Base-by-base conservation (phyloP, 2,329 filamentous ascomycete species). In the Phyllosticta ampelicida region DNA sequence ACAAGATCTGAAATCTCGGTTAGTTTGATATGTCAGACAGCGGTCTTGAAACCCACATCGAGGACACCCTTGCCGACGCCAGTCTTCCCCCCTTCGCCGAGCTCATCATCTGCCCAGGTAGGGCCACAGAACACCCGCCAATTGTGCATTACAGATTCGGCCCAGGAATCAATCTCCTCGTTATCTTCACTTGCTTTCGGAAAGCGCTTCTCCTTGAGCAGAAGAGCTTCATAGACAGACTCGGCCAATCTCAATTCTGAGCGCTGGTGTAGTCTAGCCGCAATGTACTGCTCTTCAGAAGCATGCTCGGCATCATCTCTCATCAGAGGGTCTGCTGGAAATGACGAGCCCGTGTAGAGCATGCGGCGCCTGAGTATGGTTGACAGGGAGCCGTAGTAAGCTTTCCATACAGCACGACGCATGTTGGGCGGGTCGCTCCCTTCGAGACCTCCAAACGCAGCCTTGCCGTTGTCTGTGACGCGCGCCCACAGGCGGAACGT, bases 81-180 rank as follows among this genome's bases (percentile, higher is more conserved):
- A 66, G 86, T 84, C 65, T 90, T 87, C 9, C 90, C 91, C 5
- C 88, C 90, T 65, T 86, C 83, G 3, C 89, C 90, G 26, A 96
- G 78, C 63, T 96, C 90, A 56, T 84, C 76, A 62, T 95, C 87
- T 49, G 79, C 80, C 91, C 91, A 96, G 16, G 82, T 82, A 26
- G 86, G 81, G 8, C 91, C 89, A 64, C 87, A 90, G 8, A 96
- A 73, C 30, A 94, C 78, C 54, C 81, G 77, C 94, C 94, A 99
- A 69, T 97, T 97, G 63, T 77, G 79, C 67, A 95, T 85, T 9
- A 90, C 87, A 56, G 86, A 80, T 62, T 87, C 82, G 19, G 90
- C 84, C 79, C 94, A 97, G 9, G 77, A 76, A 69, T 97, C 92
- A 2, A 97, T 82, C 67, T 92, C 87, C 51, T 81, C 76, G 60